A percentile compares a stretch with the other conserved stretches of the same genome.
Conservation (phyloP, 1,139 yeast species). For the Debaryomycetaceae sp. region DNA sequence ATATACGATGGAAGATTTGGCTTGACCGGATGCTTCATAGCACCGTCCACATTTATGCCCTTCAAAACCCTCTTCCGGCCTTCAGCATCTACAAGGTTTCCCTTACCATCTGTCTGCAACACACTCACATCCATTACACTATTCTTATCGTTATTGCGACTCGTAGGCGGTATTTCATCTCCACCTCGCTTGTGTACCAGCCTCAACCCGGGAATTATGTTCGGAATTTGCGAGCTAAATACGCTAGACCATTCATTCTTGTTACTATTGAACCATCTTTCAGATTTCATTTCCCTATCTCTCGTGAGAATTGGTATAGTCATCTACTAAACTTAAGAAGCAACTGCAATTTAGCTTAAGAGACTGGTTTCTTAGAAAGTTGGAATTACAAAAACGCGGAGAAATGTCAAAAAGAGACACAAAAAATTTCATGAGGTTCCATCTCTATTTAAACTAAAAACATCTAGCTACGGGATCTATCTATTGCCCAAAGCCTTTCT, state of each 20-base stretch:
- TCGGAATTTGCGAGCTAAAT: neutral
- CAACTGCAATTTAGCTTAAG: no score
- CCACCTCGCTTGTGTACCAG: constrained; percentile 23
- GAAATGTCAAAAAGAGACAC: no score
- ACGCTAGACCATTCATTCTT: neutral
- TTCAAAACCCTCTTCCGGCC: constrained; percentile 64
- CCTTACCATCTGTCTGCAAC: constrained; percentile 37
- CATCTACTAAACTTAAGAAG: no score
- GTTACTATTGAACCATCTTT: neutral
- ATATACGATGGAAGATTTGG: constrained; percentile 56
- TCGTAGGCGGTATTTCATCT: constrained; percentile 2
- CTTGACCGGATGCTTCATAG: constrained; percentile 63
- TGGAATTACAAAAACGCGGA: neutral
- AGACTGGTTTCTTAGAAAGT: no score
- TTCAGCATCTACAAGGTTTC: constrained; percentile 56
- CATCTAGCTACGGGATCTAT: constrained; percentile 1
- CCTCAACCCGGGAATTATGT: constrained; percentile 19
- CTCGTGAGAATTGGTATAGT: neutral
- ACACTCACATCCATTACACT: constrained; percentile 29
- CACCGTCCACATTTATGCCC: constrained; percentile 82
- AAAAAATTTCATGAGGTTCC: no score
- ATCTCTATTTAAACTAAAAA: no score
- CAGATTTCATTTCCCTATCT: neutral
- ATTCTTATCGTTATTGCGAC: constrained; percentile 1
- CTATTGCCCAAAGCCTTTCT: constrained; percentile 26